Percentiles rank a stretch among this genome's conserved stretches.
phyloP scores from a whole-genome alignment of 2,329 filamentous ascomycete genomes.

The Penicillium sp. region DNA sequence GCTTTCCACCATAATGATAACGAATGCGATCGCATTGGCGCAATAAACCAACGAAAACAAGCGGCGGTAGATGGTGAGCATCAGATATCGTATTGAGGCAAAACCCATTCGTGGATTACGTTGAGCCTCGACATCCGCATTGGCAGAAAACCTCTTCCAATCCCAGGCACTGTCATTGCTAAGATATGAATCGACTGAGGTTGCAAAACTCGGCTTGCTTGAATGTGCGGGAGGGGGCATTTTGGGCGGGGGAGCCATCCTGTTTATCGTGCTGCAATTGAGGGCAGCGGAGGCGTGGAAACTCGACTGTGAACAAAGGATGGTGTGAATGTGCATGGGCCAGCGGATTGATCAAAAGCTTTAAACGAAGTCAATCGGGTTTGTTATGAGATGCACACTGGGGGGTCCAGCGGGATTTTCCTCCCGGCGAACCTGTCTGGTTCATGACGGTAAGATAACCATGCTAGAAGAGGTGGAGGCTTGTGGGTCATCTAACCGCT shows the following conservation, averaged over 20 bases:
- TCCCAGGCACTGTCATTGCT: background rate
- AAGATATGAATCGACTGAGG: background rate
- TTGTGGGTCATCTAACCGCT: no score
- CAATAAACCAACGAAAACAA: constrained; percentile 39
- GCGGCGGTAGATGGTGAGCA: constrained; percentile 40
- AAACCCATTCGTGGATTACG: constrained; percentile 16
- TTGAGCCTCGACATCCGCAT: constrained; percentile 24
- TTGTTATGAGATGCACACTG: no score
- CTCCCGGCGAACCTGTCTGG: no score
- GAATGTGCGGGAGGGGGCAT: background rate
- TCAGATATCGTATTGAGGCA: constrained; percentile 27
- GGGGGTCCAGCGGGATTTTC: no score
- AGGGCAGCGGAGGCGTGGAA: background rate
- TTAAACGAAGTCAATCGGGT: no score
- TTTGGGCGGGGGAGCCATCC: background rate
- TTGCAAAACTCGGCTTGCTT: background rate
- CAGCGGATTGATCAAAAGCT: no score
- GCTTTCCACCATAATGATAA: constrained; percentile 31
- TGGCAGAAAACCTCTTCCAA: background rate
- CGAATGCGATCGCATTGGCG: constrained; percentile 34
- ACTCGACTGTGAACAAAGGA: background rate
- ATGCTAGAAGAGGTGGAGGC: no score
- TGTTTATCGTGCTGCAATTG: background rate
- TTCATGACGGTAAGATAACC: no score
- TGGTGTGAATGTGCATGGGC: background rate